A percentile compares a stretch with the other conserved stretches of the same genome.
Conservation (phyloP, 1,139 yeast genomes). For the Geotrichum candidum region DNA sequence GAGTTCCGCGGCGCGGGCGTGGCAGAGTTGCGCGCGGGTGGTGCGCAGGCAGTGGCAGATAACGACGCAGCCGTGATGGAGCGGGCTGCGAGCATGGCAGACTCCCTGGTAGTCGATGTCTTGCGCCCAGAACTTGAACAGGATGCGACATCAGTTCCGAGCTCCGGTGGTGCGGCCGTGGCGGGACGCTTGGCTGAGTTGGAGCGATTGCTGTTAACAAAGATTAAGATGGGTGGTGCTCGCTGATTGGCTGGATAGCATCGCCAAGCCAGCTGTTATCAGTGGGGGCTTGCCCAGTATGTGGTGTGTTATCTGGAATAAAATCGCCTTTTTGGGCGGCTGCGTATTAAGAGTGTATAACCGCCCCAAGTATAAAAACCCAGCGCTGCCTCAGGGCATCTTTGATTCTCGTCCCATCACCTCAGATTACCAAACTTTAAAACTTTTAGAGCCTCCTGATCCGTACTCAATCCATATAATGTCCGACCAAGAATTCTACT, state of each 20-base stretch:
- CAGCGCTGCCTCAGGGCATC: background rate
- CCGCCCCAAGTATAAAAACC: background rate
- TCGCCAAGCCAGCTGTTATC: background rate
- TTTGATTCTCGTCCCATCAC: background rate
- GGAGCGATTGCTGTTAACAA: background rate
- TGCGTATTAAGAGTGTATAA: background rate
- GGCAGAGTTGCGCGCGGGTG: background rate
- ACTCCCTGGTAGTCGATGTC: constrained; percentile 7
- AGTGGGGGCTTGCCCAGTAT: background rate
- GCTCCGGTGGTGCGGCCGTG: background rate
- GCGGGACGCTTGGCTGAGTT: background rate
- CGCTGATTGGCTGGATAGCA: background rate
- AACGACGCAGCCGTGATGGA: constrained; percentile 13
- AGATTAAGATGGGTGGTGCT: background rate
- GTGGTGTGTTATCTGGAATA: background rate
- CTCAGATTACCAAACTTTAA: background rate
- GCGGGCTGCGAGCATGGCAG: constrained; percentile 8
- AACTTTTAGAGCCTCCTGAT: background rate
- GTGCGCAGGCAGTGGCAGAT: constrained; percentile 17
- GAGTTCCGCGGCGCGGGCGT: background rate
- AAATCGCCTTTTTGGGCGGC: background rate
- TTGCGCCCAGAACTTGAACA: background rate
- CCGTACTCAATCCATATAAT: background rate
- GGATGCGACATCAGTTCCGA: background rate
- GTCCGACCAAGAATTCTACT: constrained; percentile 25